Percentiles rank a stretch among this genome's conserved stretches.
Conservation (phyloP, 1,284 basidiomycete genomes). For the Naganishia liquefaciens region DNA sequence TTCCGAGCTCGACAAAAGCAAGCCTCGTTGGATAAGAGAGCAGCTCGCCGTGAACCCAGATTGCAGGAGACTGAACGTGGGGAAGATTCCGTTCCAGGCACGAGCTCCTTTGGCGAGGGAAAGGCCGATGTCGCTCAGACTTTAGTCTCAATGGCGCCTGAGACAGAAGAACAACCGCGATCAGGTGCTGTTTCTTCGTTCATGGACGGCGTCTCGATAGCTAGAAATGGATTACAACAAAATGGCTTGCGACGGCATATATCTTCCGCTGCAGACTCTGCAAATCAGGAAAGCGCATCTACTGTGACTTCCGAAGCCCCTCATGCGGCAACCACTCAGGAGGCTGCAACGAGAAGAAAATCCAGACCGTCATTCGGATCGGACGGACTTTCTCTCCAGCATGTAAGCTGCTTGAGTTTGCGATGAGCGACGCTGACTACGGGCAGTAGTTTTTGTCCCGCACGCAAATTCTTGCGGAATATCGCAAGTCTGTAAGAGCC, state of each 20-base stretch:
- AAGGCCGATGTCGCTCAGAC: background rate
- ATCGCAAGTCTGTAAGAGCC: slow-evolving; percentile 49
- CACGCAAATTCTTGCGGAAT: slow-evolving; percentile 47
- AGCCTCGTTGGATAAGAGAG: background rate
- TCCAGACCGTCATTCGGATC: background rate
- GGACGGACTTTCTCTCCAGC: slow-evolving; percentile 41
- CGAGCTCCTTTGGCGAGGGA: background rate
- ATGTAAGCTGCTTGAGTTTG: slow-evolving; percentile 38
- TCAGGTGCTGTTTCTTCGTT: too few relatives aligned
- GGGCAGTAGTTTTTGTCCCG: slow-evolving; percentile 48
- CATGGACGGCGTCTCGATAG: too few relatives aligned
- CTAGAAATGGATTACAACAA: too few relatives aligned
- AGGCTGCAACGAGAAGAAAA: background rate
- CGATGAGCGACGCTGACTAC: background rate
- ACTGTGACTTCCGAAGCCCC: background rate
- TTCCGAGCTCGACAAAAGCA: slow-evolving; percentile 19
- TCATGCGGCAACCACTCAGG: background rate
- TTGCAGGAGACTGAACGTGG: background rate
- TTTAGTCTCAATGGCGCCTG: too few relatives aligned
- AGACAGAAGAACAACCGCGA: too few relatives aligned
- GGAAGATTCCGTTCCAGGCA: background rate
- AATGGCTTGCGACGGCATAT: too few relatives aligned
- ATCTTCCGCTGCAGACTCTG: too few relatives aligned
- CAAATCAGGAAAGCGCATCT: background rate
- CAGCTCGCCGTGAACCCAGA: background rate